Percentiles rank a stretch among this genome's conserved stretches.
Evolutionary conservation across 2,329 filamentous ascomycete species (phyloP).

Genomic region (Fusarium domesticum): DNA sequence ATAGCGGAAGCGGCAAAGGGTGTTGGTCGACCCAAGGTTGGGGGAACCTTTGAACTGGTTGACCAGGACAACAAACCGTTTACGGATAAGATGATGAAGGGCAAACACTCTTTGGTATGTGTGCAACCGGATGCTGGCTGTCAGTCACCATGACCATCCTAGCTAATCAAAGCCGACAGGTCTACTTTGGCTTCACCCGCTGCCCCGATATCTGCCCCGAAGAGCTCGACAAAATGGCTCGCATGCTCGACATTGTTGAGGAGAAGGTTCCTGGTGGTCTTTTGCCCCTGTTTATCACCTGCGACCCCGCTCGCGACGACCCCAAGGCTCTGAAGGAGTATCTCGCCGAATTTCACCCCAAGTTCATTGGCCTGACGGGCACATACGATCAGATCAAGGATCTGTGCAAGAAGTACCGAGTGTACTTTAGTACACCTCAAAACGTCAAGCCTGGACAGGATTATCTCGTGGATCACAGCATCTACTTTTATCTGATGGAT

Average conservation of each 20-base stretch:
- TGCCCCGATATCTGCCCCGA: slow-evolving; percentile 99
- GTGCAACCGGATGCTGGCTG: no score
- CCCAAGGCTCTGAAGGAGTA: slow-evolving; percentile 83
- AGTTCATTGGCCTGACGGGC: slow-evolving; percentile 84
- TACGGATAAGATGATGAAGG: slow-evolving; percentile 77
- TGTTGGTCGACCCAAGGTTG: slow-evolving; percentile 88
- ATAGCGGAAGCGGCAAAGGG: slow-evolving; percentile 92
- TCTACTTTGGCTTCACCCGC: slow-evolving; percentile 98
- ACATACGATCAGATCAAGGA: slow-evolving; percentile 92
- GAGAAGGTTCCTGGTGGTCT: slow-evolving; percentile 52
- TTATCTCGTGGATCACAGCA: slow-evolving; percentile 97
- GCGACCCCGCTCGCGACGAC: slow-evolving; percentile 88
- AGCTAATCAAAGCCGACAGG: slow-evolving; percentile 46
- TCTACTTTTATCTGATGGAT: slow-evolving; percentile 99
- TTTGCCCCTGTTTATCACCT: slow-evolving; percentile 87
- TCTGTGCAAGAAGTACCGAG: slow-evolving; percentile 91
- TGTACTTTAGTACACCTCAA: slow-evolving; percentile 93
- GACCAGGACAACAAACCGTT: slow-evolving; percentile 80
- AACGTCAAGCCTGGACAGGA: slow-evolving; percentile 90
- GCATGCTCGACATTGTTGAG: slow-evolving; percentile 76
- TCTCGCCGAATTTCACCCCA: slow-evolving; percentile 83
- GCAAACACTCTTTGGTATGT: slow-evolving; percentile 74
- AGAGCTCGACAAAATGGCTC: slow-evolving; percentile 99
- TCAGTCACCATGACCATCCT: neutral
- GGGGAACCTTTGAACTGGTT: slow-evolving; percentile 76